Percentiles rank a stretch among this genome's conserved stretches.
Evolutionary conservation across 257 asterid genomes (phyloP).

Genomic region (Przewalskia tangutica): DNA sequence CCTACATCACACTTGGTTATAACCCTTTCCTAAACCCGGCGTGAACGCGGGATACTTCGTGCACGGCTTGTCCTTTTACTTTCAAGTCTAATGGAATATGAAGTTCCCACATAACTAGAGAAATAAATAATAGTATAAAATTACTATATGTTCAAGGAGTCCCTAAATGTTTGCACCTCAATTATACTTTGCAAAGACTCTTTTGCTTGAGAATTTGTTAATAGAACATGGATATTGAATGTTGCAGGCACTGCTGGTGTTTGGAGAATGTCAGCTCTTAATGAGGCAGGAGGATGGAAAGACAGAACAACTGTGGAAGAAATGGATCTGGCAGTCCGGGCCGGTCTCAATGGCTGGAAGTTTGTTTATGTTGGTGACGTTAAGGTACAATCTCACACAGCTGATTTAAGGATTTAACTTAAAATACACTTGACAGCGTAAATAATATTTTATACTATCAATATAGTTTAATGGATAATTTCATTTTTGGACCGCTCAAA

Average conservation of each 20-base stretch:
- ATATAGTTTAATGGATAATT: no score
- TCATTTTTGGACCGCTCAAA: no score
- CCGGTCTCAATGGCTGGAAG: conserved; percentile 86
- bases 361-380: conserved; percentile 63
- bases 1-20: fast-evolving
- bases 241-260: conserved; percentile 84
- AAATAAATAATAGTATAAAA: neutral
- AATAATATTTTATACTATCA: no score
- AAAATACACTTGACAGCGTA: neutral
- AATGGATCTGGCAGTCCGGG: conserved; percentile 95
- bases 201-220: neutral
- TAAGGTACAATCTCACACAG: conserved; percentile 22
- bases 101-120: neutral
- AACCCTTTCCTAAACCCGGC: neutral
- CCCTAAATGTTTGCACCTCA: neutral
- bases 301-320: conserved; percentile 92
- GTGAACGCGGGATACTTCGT: neutral
- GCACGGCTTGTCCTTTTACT: neutral
- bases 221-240: neutral
- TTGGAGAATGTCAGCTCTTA: conserved; percentile 82
- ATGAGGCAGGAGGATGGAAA: conserved; percentile 98
- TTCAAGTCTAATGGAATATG: neutral
- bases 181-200: neutral
- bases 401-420: neutral
- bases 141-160: neutral